Evolutionary conservation across 2,329 filamentous ascomycete genomes (phyloP).

Genomic region (Thyridium curvatum): DNA sequence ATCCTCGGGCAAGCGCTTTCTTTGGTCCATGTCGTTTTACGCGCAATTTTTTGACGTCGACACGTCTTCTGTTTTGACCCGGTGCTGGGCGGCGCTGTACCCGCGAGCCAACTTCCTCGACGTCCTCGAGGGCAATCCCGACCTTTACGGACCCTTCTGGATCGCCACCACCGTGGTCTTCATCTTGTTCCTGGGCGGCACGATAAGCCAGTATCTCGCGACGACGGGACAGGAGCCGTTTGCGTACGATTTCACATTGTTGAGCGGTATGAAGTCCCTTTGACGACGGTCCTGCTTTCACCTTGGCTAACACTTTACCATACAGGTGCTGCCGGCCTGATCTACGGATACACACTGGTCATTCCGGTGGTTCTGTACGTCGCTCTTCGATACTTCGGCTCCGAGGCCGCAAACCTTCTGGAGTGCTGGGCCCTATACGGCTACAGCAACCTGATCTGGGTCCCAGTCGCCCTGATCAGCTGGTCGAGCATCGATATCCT

Average conservation of each 20-base stretch:
- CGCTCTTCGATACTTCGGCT: constrained; percentile 89
- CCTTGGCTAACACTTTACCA: background rate
- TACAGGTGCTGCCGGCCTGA: constrained; percentile 65
- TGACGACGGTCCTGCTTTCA: background rate
- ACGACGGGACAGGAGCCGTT: constrained; percentile 65
- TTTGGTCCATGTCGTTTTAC: constrained; percentile 93
- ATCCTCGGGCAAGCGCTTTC: constrained; percentile 66
- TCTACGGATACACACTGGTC: constrained; percentile 91
- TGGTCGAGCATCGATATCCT: constrained; percentile 82
- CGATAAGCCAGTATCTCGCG: constrained; percentile 85
- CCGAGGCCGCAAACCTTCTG: constrained; percentile 84
- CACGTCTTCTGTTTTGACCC: constrained; percentile 78
- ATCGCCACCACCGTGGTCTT: constrained; percentile 96
- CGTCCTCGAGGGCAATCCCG: constrained; percentile 92
- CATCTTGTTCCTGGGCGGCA: constrained; percentile 91
- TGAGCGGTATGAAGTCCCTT: constrained; percentile 59
- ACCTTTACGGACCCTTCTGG: constrained; percentile 96
- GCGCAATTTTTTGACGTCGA: constrained; percentile 98
- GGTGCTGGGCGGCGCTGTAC: constrained; percentile 84
- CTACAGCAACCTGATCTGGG: constrained; percentile 96
- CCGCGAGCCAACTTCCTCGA: constrained; percentile 94
- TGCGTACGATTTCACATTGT: constrained; percentile 81
- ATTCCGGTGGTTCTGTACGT: constrained; percentile 83
- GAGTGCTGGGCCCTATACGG: constrained; percentile 96
- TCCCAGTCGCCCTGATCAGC: constrained; percentile 84